A percentile compares a stretch with the other conserved stretches of the same genome.
Conservation (phyloP, 768 basidiomycete genomes). For the Agaricus subrufescens region DNA sequence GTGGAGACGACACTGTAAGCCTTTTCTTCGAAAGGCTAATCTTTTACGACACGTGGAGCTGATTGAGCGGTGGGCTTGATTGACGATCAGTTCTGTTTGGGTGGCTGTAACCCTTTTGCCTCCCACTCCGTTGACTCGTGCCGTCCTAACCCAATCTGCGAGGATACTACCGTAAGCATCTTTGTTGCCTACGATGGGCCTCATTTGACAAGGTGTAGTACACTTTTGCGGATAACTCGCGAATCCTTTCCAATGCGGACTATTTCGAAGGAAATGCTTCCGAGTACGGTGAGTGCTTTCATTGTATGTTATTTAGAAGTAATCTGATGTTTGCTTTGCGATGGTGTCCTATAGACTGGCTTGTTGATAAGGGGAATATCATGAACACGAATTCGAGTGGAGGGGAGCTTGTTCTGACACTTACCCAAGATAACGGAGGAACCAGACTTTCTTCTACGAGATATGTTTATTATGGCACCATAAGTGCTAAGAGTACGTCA, state of each 20-base stretch:
- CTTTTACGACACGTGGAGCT: background rate
- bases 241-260: constrained; percentile 61
- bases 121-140: constrained; percentile 66
- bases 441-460: constrained; percentile 76
- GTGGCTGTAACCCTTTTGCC: constrained; percentile 79
- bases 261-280: constrained; percentile 72
- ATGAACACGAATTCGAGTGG: constrained; percentile 57
- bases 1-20: constrained; percentile 41
- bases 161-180: constrained; percentile 47
- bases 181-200: background rate
- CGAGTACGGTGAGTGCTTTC: constrained; percentile 44
- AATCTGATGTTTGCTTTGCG: background rate
- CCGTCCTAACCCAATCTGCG: constrained; percentile 66
- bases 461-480: constrained; percentile 77
- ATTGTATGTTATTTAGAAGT: background rate
- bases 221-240: constrained; percentile 59
- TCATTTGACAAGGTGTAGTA: constrained; percentile 32
- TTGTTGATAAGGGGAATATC: constrained; percentile 61
- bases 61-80: background rate
- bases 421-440: constrained; percentile 70
- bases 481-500: constrained; percentile 55
- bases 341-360: constrained; percentile 49
- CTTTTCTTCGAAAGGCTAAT: background rate
- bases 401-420: constrained; percentile 62
- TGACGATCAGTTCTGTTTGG: constrained; percentile 62